phyloP scores from a whole-genome alignment of 768 basidiomycete species.

The Chalciporus sphaerocephalus region DNA sequence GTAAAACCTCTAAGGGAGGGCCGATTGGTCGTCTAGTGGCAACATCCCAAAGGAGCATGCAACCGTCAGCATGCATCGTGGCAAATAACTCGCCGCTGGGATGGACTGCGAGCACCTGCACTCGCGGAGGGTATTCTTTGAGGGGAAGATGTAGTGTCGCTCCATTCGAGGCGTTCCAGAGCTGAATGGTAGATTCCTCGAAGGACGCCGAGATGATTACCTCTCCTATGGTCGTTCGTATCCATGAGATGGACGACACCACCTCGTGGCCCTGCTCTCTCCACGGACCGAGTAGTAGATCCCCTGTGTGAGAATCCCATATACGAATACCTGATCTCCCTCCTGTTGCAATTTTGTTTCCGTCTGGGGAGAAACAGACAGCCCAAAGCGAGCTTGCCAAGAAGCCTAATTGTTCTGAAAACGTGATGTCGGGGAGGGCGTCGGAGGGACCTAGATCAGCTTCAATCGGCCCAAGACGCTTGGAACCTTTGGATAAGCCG shows the following conservation, averaged over 20 bases:
- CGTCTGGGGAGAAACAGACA: slow-evolving; percentile 4
- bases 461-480: no score
- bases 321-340: background rate
- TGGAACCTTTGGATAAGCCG: no score
- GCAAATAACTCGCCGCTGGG: slow-evolving; percentile 13
- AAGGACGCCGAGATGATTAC: background rate
- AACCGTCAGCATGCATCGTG: slow-evolving; percentile 11
- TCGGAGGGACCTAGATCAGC: no score
- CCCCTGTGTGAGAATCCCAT: background rate
- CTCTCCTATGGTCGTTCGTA: background rate
- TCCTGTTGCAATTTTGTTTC: background rate
- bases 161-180: background rate
- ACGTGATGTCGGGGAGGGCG: no score
- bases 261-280: background rate
- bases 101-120: slow-evolving; percentile 17
- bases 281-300: slow-evolving; percentile 1
- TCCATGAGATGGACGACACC: background rate
- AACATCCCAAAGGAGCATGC: slow-evolving; percentile 9
- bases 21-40: slow-evolving; percentile 1
- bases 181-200: background rate
- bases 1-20: slow-evolving; percentile 1
- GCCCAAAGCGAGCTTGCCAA: no score
- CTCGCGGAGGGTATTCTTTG: slow-evolving; percentile 6
- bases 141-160: background rate
- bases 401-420: no score